Evolutionary conservation across 495 filamentous ascomycete species (phyloP).

Genomic region (Astrothelium subdiscretum): DNA sequence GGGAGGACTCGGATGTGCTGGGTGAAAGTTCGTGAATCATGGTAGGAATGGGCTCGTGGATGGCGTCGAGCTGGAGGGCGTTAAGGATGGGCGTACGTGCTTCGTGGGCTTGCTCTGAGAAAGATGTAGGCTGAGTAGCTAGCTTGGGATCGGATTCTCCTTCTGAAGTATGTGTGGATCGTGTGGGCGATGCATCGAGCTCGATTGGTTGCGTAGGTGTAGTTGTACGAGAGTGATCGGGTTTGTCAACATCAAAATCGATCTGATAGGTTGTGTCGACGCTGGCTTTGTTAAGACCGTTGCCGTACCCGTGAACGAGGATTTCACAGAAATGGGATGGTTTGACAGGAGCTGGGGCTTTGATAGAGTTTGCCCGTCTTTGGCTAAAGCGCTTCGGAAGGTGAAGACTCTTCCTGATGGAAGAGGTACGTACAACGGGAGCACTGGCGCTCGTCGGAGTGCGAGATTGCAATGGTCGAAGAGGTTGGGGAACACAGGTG

Average conservation of each 20-base stretch:
- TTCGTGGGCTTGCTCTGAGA: not conserved
- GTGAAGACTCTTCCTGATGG: not conserved
- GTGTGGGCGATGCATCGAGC: not conserved
- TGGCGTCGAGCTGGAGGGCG: not conserved
- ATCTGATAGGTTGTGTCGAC: not conserved
- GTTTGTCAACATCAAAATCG: not conserved
- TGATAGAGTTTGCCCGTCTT: not conserved
- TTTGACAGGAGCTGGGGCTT: not conserved
- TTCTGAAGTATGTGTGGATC: not conserved
- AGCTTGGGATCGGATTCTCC: not conserved
- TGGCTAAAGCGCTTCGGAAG: not conserved
- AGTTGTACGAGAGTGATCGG: not conserved
- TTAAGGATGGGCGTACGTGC: not conserved
- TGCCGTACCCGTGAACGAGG: conserved; percentile 26
- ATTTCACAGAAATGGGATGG: conserved; percentile 22
- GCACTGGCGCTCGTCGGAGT: conserved; percentile 8
- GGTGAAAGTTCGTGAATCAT: not conserved
- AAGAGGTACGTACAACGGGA: conserved; percentile 3
- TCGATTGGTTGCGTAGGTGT: not conserved
- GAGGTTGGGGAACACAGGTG: conserved; percentile 10
- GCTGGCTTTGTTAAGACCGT: conserved; percentile 11
- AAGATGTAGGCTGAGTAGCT: not conserved
- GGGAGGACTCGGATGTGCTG: not conserved
- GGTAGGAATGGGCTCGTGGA: not conserved
- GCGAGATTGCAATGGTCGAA: conserved; percentile 7